Evolutionary conservation across 805 yeast genomes (phyloP), one percentile per base, ranked within the genome.

Genomic region (Nematodospora valgi): DNA sequence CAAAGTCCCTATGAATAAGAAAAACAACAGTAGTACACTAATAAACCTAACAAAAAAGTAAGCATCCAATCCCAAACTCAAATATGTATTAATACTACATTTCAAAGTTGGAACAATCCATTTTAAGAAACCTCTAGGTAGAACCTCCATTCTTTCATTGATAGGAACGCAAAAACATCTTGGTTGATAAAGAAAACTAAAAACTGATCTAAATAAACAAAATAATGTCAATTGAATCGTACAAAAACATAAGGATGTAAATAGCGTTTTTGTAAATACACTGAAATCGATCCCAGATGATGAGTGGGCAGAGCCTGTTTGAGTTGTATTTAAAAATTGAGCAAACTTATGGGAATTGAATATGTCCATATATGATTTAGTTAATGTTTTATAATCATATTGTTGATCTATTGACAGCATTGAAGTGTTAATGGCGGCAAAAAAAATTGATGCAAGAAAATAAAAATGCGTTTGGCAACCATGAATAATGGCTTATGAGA

Each of bases 11-110:
- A 82, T 53, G 0, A 70, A 66, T 1, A 62, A 46, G 48, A 81
- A 82, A 30, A 81, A 64, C 2, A 71, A 41, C 21, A 76, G 49
- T 8, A 83, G 48, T 4, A 80, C 58, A 32, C 63, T 54, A 30
- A 86, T 49, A 46, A 73, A 86, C 32, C 95, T 56, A 2, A 86
- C 47, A 44, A 85, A 81, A 49, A 82, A 80, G 52, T 82, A 86
- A 0, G 88, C 78, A 54, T 87, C 96, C 6, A 85, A 52, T 0
- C 95, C 94, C 41, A 72, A 58, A 1, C 63, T 55, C 18, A 68
- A 50, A 46, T 76, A 80, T 19, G 62, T 58, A 6, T 64, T 61
- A 4, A 75, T 59, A 1, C 68, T 65, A 14, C 57, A 51, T 6
- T 49, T 41, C 19, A 75, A 35, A 0, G 73, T 61, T 0, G 76